phyloP scores from a whole-genome alignment of 768 basidiomycete genomes.

The Tremella mesenterica region DNA sequence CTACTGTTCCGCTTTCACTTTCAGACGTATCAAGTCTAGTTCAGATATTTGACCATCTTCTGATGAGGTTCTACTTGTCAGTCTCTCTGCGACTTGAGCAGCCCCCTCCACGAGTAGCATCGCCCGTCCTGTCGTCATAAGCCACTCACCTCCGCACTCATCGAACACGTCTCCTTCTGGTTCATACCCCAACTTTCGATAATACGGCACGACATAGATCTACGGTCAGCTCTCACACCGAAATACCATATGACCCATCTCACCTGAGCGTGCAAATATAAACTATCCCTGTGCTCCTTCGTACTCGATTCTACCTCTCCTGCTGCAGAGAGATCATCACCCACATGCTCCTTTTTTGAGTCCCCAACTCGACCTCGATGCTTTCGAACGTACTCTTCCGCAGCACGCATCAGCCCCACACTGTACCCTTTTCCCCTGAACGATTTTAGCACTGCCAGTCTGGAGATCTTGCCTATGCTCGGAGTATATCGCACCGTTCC shows the following conservation, averaged over 20 bases:
- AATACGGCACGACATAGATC: slow-evolving; percentile 36
- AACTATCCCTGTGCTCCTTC: slow-evolving; percentile 1
- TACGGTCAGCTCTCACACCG: background rate
- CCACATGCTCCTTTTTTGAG: background rate
- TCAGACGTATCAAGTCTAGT: too few relatives aligned
- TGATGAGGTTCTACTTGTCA: slow-evolving; percentile 26
- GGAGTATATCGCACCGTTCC: slow-evolving; percentile 32
- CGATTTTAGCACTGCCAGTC: slow-evolving; percentile 29
- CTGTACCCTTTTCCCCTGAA: slow-evolving; percentile 37
- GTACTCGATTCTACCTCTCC: background rate
- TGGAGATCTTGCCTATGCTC: slow-evolving; percentile 22
- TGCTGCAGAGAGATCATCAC: slow-evolving; percentile 9
- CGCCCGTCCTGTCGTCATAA: too few relatives aligned
- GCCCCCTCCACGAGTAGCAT: too few relatives aligned
- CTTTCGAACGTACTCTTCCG: slow-evolving; percentile 3
- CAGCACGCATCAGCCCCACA: slow-evolving; percentile 21
- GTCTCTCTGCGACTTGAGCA: too few relatives aligned
- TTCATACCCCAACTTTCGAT: slow-evolving; percentile 33
- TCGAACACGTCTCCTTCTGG: slow-evolving; percentile 33
- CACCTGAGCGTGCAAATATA: slow-evolving; percentile 27
- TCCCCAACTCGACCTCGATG: background rate
- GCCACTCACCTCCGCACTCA: slow-evolving; percentile 39
- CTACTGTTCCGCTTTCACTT: too few relatives aligned
- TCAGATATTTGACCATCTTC: too few relatives aligned
- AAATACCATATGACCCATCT: background rate